These are phyloP conservation scores for Diplosphaera chodatii DNA, from an alignment of 139 green algal species.

Conservation along the genomic window DNA sequence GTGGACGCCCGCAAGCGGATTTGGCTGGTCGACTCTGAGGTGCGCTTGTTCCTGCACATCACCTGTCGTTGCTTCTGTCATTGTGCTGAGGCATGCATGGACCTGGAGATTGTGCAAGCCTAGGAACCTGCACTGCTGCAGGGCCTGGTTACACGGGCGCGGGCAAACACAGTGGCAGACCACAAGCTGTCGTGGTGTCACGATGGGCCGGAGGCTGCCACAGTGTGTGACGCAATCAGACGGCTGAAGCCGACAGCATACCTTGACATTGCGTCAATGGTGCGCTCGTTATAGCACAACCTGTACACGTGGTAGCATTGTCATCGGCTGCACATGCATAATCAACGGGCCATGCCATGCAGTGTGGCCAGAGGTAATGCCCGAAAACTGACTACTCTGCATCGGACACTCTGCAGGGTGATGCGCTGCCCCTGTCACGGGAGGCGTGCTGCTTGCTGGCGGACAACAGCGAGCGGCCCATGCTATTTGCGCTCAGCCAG, in stretches of 20 bases:
- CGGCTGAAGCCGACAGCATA: conserved; percentile 65
- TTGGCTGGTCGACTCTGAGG: conserved; percentile 64
- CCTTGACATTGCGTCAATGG: background rate
- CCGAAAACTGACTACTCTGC: too few relatives aligned
- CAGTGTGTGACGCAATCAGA: conserved; percentile 58
- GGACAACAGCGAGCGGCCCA: conserved; percentile 31
- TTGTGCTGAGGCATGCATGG: background rate
- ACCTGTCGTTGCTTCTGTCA: background rate
- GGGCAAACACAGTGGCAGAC: conserved; percentile 65
- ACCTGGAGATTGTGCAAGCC: background rate
- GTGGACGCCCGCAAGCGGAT: conserved; percentile 68
- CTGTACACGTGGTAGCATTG: too few relatives aligned
- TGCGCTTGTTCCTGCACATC: background rate
- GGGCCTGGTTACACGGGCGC: conserved; percentile 62
- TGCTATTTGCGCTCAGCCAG: conserved; percentile 71
- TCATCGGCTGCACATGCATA: too few relatives aligned
- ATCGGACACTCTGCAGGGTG: background rate
- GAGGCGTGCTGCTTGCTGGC: background rate
- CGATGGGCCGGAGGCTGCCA: conserved; percentile 19
- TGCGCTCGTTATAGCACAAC: background rate
- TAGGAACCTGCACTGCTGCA: background rate
- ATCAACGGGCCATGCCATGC: too few relatives aligned
- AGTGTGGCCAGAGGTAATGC: too few relatives aligned
- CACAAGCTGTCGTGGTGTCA: conserved; percentile 76
- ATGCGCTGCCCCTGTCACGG: background rate